Percentiles rank a stretch among this genome's conserved stretches.
Evolutionary conservation across 192 early-diverging fungal genomes (phyloP).

Genomic region (Backusella westeae): DNA sequence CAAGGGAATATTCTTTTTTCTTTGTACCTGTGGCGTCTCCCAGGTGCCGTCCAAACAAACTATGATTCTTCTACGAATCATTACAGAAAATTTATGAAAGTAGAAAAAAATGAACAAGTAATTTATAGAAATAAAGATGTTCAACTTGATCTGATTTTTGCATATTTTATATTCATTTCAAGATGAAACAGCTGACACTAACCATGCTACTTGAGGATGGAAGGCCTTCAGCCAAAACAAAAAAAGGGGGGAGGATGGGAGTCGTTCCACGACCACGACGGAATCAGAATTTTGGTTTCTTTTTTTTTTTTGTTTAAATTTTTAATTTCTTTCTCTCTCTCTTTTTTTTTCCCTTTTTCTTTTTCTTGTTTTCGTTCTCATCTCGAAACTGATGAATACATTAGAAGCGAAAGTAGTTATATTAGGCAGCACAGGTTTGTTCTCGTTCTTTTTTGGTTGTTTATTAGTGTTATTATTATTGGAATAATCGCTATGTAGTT

Average conservation of each 20-base stretch:
- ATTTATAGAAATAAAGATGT: not conserved
- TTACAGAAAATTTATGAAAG: not conserved
- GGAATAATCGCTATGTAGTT: not conserved
- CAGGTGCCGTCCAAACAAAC: constrained; percentile 13
- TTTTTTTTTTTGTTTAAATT: not conserved
- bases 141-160: too few species aligned
- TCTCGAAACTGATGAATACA: constrained; percentile 16
- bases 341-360: not conserved
- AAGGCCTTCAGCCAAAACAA: not conserved
- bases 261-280: too few species aligned
- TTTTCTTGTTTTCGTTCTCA: not conserved
- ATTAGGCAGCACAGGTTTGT: constrained; percentile 67
- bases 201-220: too few species aligned
- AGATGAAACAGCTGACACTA: too few species aligned
- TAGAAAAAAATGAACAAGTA: not conserved
- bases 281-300: too few species aligned
- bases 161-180: too few species aligned
- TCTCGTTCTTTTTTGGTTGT: not conserved
- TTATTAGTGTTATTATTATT: not conserved
- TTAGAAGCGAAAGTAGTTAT: constrained; percentile 76
- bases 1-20: not conserved
- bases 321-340: not conserved
- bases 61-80: constrained; percentile 1
- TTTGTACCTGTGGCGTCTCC: not conserved
- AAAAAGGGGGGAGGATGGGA: not conserved